phyloP scores from a whole-genome alignment of 176 grass and related monocot species.

The Melocanna baccifera region DNA sequence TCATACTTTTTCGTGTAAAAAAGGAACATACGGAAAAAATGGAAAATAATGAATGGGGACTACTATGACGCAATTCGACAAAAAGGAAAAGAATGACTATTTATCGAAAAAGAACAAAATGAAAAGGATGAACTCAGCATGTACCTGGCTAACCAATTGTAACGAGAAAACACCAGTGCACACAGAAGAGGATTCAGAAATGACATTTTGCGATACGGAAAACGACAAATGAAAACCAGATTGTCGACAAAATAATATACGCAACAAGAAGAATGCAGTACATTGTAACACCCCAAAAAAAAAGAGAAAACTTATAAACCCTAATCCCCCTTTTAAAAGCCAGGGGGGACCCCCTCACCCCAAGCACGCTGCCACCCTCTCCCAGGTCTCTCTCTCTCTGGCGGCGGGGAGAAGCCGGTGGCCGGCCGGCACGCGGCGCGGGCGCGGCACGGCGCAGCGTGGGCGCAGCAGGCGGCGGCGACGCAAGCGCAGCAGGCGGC shows the following conservation, averaged over 20 bases:
- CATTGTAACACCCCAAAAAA: too few species aligned
- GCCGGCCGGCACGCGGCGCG: too few species aligned
- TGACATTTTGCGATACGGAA: not conserved
- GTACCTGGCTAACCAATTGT: not conserved
- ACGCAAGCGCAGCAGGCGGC: too few species aligned
- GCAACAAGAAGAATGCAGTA: not conserved
- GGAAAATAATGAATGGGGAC: not conserved
- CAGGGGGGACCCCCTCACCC: too few species aligned
- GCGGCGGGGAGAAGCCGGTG: too few species aligned
- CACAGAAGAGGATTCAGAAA: constrained; percentile 12
- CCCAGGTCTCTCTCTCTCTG: too few species aligned
- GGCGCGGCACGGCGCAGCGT: too few species aligned
- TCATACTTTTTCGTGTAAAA: not conserved
- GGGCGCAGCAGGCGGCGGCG: too few species aligned
- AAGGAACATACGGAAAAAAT: not conserved
- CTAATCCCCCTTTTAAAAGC: too few species aligned
- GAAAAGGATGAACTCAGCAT: constrained; percentile 23
- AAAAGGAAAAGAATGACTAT: not conserved
- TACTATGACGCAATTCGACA: not conserved
- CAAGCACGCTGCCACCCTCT: too few species aligned
- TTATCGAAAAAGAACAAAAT: constrained; percentile 5
- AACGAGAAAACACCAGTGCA: not conserved
- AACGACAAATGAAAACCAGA: constrained; percentile 6
- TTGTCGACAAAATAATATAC: not conserved
- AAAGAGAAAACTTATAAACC: too few species aligned